Conservation (phyloP, 805 yeast genomes). For the Candida tammaniensis region DNA sequence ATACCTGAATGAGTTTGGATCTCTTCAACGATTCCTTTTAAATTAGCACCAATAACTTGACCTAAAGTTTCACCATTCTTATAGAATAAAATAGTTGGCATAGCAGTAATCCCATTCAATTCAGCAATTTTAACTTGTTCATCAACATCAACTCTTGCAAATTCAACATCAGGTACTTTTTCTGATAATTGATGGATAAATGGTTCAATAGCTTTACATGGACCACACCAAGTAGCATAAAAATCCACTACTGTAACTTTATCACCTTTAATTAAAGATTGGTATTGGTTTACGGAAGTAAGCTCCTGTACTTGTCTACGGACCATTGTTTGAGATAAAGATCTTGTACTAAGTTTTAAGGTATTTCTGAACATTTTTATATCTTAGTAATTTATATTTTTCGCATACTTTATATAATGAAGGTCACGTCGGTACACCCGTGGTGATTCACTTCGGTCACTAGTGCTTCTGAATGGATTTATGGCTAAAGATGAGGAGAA, state of each 20-base stretch:
- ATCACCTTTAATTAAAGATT: constrained; percentile 20
- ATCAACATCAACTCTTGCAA: constrained; percentile 73
- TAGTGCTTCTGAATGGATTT: background rate
- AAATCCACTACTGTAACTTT: constrained; percentile 36
- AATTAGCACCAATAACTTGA: constrained; percentile 65
- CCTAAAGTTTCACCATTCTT: constrained; percentile 58
- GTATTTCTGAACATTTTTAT: background rate
- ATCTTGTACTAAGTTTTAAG: constrained; percentile 2
- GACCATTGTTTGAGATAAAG: constrained; percentile 3
- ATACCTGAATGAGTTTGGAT: constrained; percentile 29
- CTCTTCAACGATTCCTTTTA: constrained; percentile 29
- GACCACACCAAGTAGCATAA: constrained; percentile 47
- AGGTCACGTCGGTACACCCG: no score
- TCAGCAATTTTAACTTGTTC: constrained; percentile 55
- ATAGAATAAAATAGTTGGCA: constrained; percentile 72
- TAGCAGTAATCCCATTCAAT: constrained; percentile 62
- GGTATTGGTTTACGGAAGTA: constrained; percentile 24
- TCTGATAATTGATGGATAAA: constrained; percentile 32
- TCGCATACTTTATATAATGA: background rate
- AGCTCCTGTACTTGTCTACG: constrained; percentile 26
- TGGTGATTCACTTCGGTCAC: background rate
- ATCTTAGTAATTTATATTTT: no score
- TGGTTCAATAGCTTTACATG: constrained; percentile 43
- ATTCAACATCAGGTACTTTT: constrained; percentile 48
- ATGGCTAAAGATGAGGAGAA: no score